Evolutionary conservation across 805 yeast genomes (phyloP), one percentile per base, ranked within the genome.

Genomic region (Myxozyma kluyveri): DNA sequence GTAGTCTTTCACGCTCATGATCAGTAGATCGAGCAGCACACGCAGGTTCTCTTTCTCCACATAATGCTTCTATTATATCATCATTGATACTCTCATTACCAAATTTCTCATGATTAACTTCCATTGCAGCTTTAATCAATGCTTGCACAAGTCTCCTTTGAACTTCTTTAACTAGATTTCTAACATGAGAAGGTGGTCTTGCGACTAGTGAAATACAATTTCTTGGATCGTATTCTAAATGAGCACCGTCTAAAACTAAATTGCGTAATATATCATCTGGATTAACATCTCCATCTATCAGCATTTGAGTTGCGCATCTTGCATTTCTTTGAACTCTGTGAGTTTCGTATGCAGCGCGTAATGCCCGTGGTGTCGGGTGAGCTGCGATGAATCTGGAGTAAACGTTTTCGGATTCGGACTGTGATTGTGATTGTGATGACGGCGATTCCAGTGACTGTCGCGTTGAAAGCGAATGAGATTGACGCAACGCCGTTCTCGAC

Each of bases 201-300:
- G 54, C 49, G 57, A 57, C 52, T 10, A 56, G 32, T 2, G 60
- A 44, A 21, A 56, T 36, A 42, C 60, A 56, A 42, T 56, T 56
- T 7, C 60, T 47, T 4, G 60, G 60, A 22, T 56, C 60, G 27
- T 38, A 48, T 40, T 56, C 60, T 5, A 54, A 47, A 4, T 57
- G 54, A 21, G 45, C 23, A 12, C 31, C n/a, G 19, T 53, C 54
- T 27, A 56, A 52, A 31, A 46, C 58, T 23, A 56, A 43, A n/a
- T 57, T 57, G 3, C 37, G 33, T 40, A 56, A 43, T 12, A 56
- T 52, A 9, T 44, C 47, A 19, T 56, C 60, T 7, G 60, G 60
- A 27, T 31, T 17, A 23, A 56, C 44, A 10, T 41, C 49, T 7
- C 50, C 44, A 21, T 48, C 22, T 4, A 37, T 37, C 3, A 40